These are phyloP conservation scores for Trypanosoma avium DNA, from an alignment of 208 protist genomes.

Conservation along the genomic window DNA sequence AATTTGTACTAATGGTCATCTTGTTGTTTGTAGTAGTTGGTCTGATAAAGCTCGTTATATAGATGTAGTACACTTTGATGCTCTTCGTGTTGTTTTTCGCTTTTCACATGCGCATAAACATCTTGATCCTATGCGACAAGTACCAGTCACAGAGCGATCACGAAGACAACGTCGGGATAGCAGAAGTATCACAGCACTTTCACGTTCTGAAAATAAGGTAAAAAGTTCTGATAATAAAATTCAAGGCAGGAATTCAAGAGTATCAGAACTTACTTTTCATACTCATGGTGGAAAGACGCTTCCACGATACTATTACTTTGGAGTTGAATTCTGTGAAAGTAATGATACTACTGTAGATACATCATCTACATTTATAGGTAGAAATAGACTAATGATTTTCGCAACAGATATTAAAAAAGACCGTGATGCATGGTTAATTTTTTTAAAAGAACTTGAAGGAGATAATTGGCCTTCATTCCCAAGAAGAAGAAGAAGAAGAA, in stretches of 20 bases:
- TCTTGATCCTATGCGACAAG: not conserved
- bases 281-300: conserved; percentile 7
- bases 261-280: not conserved
- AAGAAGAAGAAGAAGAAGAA: not conserved
- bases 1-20: conserved; percentile 40
- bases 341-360: conserved; percentile 15
- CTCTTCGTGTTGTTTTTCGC: conserved; percentile 46
- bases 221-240: conserved; percentile 16
- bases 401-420: conserved; percentile 39
- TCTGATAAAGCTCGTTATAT: conserved; percentile 32
- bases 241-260: conserved; percentile 8
- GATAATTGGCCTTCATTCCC: too few relatives aligned
- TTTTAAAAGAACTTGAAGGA: conserved; percentile 45
- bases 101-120: conserved; percentile 47
- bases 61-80: conserved; percentile 44
- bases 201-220: conserved; percentile 11
- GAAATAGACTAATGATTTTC: conserved; percentile 43
- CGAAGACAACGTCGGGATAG: too few relatives aligned
- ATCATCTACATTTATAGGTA: too few relatives aligned
- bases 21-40: conserved; percentile 51
- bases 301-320: conserved; percentile 55
- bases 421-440: conserved; percentile 41
- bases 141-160: not conserved
- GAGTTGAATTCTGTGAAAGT: conserved; percentile 32
- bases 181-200: too few relatives aligned